Evolutionary conservation across 352 stramenopile genomes (phyloP), one percentile per base, ranked within the genome.

Genomic region (Globisporangium orthogonon): DNA sequence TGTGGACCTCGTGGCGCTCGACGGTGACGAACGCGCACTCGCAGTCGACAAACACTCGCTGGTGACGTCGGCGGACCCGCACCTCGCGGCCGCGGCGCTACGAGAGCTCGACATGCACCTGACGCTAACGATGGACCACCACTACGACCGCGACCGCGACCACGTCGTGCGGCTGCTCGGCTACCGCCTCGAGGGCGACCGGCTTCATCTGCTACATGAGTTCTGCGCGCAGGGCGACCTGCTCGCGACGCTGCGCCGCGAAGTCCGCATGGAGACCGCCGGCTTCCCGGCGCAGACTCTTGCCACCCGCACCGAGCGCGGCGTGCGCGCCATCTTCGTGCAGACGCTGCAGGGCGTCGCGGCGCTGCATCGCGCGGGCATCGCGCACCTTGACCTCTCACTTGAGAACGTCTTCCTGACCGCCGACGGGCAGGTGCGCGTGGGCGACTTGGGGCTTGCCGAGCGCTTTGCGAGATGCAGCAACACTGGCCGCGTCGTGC

Each of bases 401-500:
- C 78, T 97, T 9, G 94, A 98, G 65, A 98, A 98, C 65, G 82
- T 97, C 68, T 89, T 98, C 43, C 59, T 98, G 30, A 94, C 89
- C 31, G 84, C 81, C 29, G 76, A 75, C 5, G 87, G 87, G 37
- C 74, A 91, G 40, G 71, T 77, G 17, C 78, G 83, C 29, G 55
- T 98, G 7, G 94, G 93, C 41, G 94, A 98, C 67, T 89, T 98
- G 68, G 94, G 89, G 28, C 76, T 97, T 37, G 91, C 91, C 14
- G 63, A 74, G 52, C 66, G 61, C 47, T 63, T 77, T n/a, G 17
- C 61, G 18, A 51, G 61, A 43, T 50, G 64, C 23, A 59, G 56
- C 30, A 50, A 60, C 37, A n/a, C n/a, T n/a, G 73, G 74, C 3
- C 60, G 65, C 47, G 67, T 79, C 18, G 28, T 60, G 45, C 51